Evolutionary conservation across 2,329 filamentous ascomycete species (phyloP), one percentile per base, ranked within the genome.

Genomic region (Nigrospora osmanthi): DNA sequence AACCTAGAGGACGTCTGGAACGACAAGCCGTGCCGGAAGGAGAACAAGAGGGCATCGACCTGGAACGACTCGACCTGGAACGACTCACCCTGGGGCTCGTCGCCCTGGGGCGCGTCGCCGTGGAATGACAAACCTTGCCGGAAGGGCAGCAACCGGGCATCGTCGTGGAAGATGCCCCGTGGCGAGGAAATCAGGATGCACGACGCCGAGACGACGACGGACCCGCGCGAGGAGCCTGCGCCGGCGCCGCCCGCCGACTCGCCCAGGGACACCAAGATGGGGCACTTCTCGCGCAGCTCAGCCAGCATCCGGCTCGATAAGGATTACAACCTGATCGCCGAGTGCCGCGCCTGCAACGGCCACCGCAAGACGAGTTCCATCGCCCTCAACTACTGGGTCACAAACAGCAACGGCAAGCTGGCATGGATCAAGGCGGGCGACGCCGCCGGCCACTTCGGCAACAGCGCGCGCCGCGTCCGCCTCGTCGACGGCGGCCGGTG

Each of bases 321-420:
- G 7, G 50, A 53, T 35, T 48, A 49, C 10, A 46, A 53, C 4
- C 42, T 53, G 30, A 47, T 53, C 12, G 51, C 51, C 36, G 51
- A 49, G 32, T 52, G 49, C 42, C 36, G 46, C 30, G 36, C 40
- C 16, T 34, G 49, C 19, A 39, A 49, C 19, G 51, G 51, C 3
- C 42, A 40, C 13, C 42, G 38, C 33, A 49, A 48, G 48, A 15
- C 50, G 34, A 39, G 45, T 16, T 53, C 51, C 15, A 49, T 53
- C 12, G 47, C 48, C 17, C 42, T 53, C 35, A 53, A 53, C 35
- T 45, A 40, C 12, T 48, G 47, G 14, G 31, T 53, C 39, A 48
- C 48, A 11, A 53, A 52, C 10, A 15, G 31, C n/a, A 42, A 53
- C 19, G 51, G 51, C 1, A 48, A 49, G 14, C 44, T 53, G 13